Conservation (phyloP, 208 protist species). For the Endotrypanum monterogeii region DNA sequence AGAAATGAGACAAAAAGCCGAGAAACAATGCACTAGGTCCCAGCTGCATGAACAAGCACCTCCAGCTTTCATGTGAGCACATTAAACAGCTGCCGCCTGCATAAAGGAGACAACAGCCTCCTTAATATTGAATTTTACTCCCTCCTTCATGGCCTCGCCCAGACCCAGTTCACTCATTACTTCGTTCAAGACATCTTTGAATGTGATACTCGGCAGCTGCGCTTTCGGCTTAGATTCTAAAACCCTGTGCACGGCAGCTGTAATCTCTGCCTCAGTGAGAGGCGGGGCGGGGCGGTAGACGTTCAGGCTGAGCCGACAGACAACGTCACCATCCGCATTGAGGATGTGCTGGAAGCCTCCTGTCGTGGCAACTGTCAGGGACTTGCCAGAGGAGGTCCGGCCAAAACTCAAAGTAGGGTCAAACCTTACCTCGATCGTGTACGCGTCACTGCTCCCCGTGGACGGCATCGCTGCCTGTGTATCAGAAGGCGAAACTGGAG, state of each 20-base stretch:
- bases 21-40: not conserved
- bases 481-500: not conserved
- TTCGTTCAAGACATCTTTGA: conserved; percentile 50
- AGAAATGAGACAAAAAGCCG: not conserved
- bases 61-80: too few relatives aligned
- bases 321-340: conserved; percentile 17
- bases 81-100: not conserved
- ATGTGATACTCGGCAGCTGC: conserved; percentile 34
- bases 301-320: conserved; percentile 61
- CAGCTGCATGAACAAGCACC: not conserved
- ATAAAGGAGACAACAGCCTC: conserved; percentile 22
- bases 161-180: conserved; percentile 39
- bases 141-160: conserved; percentile 30
- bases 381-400: conserved; percentile 57
- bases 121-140: conserved; percentile 37
- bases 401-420: conserved; percentile 59
- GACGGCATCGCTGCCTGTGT: not conserved
- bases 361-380: conserved; percentile 53
- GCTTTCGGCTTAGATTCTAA: conserved; percentile 17
- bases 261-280: conserved; percentile 34
- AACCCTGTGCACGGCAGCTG: conserved; percentile 38
- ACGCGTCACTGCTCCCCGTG: conserved; percentile 1
- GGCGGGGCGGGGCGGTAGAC: conserved; percentile 44
- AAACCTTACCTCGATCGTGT: conserved; percentile 43
- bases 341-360: conserved; percentile 52